phyloP scores from a whole-genome alignment of 768 basidiomycete species.

The Leucocoprinus birnbaumii region DNA sequence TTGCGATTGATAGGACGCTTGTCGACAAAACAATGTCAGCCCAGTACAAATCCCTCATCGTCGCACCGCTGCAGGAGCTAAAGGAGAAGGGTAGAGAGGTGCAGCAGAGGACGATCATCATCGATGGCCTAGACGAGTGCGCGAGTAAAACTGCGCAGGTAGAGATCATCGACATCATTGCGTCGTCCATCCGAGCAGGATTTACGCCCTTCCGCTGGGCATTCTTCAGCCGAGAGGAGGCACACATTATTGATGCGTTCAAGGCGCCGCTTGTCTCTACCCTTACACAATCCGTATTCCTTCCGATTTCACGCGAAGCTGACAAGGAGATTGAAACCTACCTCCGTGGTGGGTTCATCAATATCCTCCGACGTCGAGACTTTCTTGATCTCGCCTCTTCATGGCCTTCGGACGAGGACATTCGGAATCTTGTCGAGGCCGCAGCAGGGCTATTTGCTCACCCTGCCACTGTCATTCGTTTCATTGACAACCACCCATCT shows the following conservation, averaged over 20 bases:
- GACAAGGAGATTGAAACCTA: no score
- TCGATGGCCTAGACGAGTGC: conserved; percentile 3
- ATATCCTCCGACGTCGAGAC: no score
- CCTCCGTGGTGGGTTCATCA: no score
- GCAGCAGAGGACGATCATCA: not conserved
- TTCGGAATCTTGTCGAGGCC: no score
- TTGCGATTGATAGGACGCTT: not conserved
- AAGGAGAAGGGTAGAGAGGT: not conserved
- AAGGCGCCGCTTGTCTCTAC: not conserved
- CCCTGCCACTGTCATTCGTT: no score
- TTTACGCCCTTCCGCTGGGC: not conserved
- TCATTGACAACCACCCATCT: no score
- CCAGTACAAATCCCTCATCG: not conserved
- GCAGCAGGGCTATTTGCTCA: no score
- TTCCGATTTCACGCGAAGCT: no score
- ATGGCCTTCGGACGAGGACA: no score
- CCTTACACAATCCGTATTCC: not conserved
- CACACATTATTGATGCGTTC: not conserved
- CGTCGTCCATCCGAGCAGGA: not conserved
- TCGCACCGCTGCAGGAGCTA: not conserved
- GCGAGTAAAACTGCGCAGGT: not conserved
- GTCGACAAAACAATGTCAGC: not conserved
- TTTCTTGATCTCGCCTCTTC: no score
- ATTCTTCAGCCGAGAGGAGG: not conserved
- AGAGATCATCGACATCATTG: conserved; percentile 3